Conservation (phyloP, 129 eudicot species). For the carrot (Daucus carota) region DNA sequence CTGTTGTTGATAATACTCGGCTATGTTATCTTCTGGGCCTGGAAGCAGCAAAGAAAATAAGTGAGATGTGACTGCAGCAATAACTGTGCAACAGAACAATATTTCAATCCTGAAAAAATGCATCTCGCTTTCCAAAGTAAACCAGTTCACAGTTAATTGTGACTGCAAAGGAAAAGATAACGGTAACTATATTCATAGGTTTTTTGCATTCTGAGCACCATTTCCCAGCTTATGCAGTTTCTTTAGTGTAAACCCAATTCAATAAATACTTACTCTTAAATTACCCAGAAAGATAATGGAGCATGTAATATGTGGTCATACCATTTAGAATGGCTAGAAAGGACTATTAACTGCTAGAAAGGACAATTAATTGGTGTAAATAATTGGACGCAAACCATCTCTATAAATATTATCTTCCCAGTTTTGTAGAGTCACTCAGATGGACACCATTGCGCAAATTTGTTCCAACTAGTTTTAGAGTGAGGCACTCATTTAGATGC, state of each 20-base stretch:
- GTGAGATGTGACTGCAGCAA: conserved; percentile 3
- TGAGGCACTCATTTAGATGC: background rate
- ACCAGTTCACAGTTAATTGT: background rate
- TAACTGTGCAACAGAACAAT: background rate
- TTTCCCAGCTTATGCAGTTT: background rate
- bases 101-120: background rate
- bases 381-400: background rate
- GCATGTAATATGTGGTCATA: background rate
- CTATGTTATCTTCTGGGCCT: conserved; percentile 69
- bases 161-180: background rate
- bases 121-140: background rate
- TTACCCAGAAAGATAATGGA: background rate
- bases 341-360: too few species aligned
- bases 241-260: background rate
- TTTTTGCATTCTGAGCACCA: background rate
- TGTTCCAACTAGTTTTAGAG: background rate
- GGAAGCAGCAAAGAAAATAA: conserved; percentile 14
- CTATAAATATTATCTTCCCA: background rate
- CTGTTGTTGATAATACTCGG: conserved; percentile 85
- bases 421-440: background rate
- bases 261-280: background rate
- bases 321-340: background rate
- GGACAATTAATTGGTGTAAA: background rate
- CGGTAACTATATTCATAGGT: background rate
- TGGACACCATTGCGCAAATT: background rate